Evolutionary conservation across 1,139 yeast species (phyloP).

Genomic region (Protomyces pachydermus): DNA sequence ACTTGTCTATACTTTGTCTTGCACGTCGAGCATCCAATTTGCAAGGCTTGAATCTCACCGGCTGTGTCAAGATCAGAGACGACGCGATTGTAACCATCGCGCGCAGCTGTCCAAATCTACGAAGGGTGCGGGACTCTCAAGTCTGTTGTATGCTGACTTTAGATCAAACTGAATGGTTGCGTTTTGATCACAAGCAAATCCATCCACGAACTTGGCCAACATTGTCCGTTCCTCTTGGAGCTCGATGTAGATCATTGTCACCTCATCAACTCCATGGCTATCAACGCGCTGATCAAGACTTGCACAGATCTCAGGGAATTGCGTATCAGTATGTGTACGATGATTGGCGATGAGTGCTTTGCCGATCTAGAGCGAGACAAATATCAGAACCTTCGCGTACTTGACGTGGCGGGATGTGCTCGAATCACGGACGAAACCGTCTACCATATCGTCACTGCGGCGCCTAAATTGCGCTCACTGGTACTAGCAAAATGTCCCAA

Average conservation of each 20-base stretch:
- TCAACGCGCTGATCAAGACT: constrained; percentile 57
- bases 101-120: constrained; percentile 63
- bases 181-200: constrained; percentile 62
- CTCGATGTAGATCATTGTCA: constrained; percentile 82
- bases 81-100: constrained; percentile 59
- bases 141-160: not conserved
- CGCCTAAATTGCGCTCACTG: constrained; percentile 82
- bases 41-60: constrained; percentile 88
- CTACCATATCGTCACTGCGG: constrained; percentile 62
- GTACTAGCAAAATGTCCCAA: constrained; percentile 84
- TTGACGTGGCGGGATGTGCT: constrained; percentile 81
- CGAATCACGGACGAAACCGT: constrained; percentile 77
- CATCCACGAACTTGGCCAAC: constrained; percentile 56
- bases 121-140: constrained; percentile 43
- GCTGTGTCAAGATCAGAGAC: constrained; percentile 66
- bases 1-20: constrained; percentile 64
- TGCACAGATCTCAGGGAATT: constrained; percentile 74
- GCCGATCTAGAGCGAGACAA: constrained; percentile 5
- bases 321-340: constrained; percentile 45
- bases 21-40: constrained; percentile 68
- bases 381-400: constrained; percentile 51
- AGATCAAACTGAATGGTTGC: constrained; percentile 70
- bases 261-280: constrained; percentile 60
- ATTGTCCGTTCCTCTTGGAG: constrained; percentile 78
- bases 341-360: constrained; percentile 14